Base-by-base conservation (phyloP, 2,329 filamentous ascomycete genomes). In the Colletotrichum musae region DNA sequence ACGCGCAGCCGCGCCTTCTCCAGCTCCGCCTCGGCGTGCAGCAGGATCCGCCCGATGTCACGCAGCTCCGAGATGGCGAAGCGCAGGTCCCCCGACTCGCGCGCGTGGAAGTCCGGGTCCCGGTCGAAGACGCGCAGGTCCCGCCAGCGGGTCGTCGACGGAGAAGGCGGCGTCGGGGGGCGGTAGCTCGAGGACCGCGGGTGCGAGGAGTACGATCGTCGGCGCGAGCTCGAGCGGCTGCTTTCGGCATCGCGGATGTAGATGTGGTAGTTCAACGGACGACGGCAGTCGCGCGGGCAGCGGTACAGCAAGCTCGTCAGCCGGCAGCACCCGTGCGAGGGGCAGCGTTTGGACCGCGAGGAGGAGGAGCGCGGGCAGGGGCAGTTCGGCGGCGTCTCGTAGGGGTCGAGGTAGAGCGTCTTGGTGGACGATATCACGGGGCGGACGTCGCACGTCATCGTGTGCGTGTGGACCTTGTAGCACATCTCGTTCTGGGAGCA, bases 311-410 rank as follows among this genome's bases (percentile, higher is more conserved):
- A 68, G 48, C 50, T 28, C 1, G 67, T 69, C 60, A 68, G 58
- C 52, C 72, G 69, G 59, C 77, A 79, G 66, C 77, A 79, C 2
- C 72, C 73, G 51, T 79, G 77, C 1, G 71, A 43, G 0, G 70
- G 65, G 39, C 77, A 79, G 32, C 63, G 68, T 4, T 28, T 74
- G 18, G 51, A 58, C 64, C 12, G 16, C 13, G 51, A 47, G 3
- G 5, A 6, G 61, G 48, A 32, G n/a, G 68, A n/a, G 2, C 21
- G 16, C 13, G 43, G 5, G 51, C 76, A 78, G 2, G 24, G 16
- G 68, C 77, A 79, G 6, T 18, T 10, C 1, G 32, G 7, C 0
- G 77, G 73, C 1, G 52, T 7, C 0, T 70, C 58, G 64, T 79
- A 77, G 9, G 75, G 66, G 52, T 78, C 72, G 16, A 77, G 56